Conservation (phyloP, 192 early-diverging fungal genomes). For the Coemansia sp. region DNA sequence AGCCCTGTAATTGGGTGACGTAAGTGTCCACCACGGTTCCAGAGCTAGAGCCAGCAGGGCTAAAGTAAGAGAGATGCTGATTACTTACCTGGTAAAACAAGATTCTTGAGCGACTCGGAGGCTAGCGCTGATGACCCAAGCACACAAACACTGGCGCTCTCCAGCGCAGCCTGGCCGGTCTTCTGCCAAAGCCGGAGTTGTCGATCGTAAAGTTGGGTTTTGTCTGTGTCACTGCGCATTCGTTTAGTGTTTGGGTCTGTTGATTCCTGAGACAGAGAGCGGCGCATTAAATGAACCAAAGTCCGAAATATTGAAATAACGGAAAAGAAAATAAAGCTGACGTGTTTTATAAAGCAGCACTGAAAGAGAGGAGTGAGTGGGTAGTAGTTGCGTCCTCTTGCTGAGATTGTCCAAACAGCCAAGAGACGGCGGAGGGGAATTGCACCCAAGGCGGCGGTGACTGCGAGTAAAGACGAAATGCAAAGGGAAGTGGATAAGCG, state of each 20-base stretch:
- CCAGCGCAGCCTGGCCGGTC: conserved; percentile 85
- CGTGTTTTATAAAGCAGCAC: background rate
- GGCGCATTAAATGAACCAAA: conserved; percentile 29
- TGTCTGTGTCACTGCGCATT: conserved; percentile 48
- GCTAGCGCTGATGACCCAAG: conserved; percentile 83
- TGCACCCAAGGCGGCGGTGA: too few relatives aligned
- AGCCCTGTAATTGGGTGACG: conserved; percentile 1
- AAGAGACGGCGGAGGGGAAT: background rate
- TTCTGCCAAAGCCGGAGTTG: conserved; percentile 81
- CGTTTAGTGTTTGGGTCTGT: conserved; percentile 24
- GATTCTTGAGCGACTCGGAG: conserved; percentile 91
- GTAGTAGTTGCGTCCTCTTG: background rate
- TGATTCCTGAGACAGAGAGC: conserved; percentile 24
- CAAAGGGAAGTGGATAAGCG: too few relatives aligned
- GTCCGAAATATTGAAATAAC: background rate
- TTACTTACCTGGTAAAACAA: conserved; percentile 85
- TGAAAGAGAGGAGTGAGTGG: background rate
- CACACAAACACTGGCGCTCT: conserved; percentile 78
- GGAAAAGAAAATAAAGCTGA: background rate
- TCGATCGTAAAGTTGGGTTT: conserved; percentile 42
- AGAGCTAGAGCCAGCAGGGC: too few relatives aligned
- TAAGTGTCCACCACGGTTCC: background rate
- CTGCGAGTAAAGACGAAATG: too few relatives aligned
- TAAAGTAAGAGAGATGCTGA: background rate
- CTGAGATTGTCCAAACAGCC: background rate